A percentile compares a stretch with the other conserved stretches of the same genome.
phyloP scores from a whole-genome alignment of 257 asterid genomes.

The Penstemon barbatus region DNA sequence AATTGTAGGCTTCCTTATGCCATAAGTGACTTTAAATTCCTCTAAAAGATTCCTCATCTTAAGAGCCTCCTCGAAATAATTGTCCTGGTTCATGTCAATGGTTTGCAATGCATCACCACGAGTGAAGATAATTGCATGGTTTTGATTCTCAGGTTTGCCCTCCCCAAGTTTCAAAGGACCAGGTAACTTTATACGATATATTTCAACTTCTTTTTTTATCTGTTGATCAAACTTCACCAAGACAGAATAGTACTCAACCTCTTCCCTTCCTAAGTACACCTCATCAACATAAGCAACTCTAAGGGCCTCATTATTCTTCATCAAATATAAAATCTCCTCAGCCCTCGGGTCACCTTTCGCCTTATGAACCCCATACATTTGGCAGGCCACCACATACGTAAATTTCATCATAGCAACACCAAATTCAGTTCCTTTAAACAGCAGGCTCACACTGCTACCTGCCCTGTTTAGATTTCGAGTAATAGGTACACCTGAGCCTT shows the following conservation, averaged over 20 bases:
- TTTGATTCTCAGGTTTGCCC: conserved; percentile 98
- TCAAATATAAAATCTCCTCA: conserved; percentile 72
- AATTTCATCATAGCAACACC: conserved; percentile 83
- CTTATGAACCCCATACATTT: conserved; percentile 90
- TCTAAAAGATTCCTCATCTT: conserved; percentile 93
- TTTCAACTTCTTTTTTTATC: conserved; percentile 69
- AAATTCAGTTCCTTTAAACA: conserved; percentile 73
- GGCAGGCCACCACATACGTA: conserved; percentile 90
- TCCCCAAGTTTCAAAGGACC: conserved; percentile 96
- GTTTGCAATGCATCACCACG: conserved; percentile 96
- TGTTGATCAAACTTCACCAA: conserved; percentile 90
- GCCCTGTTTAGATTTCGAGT: conserved; percentile 61
- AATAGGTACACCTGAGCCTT: conserved; percentile 31
- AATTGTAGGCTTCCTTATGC: conserved; percentile 88
- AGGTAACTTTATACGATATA: conserved; percentile 83
- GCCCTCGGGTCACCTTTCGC: conserved; percentile 76
- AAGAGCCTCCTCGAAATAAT: conserved; percentile 89
- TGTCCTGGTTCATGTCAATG: conserved; percentile 97
- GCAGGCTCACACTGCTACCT: conserved; percentile 70
- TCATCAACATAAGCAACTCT: conserved; percentile 95
- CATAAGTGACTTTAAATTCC: conserved; percentile 69
- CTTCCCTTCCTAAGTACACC: conserved; percentile 70
- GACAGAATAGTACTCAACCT: conserved; percentile 77
- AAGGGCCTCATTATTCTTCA: conserved; percentile 89
- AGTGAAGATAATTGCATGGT: conserved; percentile 91